These are phyloP conservation scores for Dryas alaskensis DNA, from an alignment of 306 rosid genomes.

Conservation along the genomic window DNA sequence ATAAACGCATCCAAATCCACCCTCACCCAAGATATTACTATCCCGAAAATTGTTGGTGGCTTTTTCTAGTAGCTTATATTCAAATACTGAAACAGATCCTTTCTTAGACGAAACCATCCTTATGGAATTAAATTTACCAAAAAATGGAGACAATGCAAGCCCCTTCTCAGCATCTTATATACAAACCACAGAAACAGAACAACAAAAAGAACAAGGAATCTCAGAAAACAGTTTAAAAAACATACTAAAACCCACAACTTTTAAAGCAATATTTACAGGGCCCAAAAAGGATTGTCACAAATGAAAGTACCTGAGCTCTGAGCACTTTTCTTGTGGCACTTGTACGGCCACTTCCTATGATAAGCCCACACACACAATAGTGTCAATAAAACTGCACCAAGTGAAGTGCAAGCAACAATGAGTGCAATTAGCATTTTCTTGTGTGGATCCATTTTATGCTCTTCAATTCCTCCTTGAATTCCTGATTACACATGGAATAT, in stretches of 20 bases:
- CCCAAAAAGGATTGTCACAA: not conserved
- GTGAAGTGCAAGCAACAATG: conserved; percentile 39
- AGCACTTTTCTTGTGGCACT: conserved; percentile 36
- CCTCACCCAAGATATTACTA: conserved; percentile 75
- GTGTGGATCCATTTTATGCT: conserved; percentile 42
- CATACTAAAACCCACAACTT: conserved; percentile 21
- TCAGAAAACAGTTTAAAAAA: conserved; percentile 22
- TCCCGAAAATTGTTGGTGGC: conserved; percentile 58
- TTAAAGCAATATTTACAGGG: not conserved
- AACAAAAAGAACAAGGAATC: conserved; percentile 10
- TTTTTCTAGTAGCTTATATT: conserved; percentile 66
- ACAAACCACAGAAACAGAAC: conserved; percentile 29
- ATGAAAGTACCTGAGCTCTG: conserved; percentile 43
- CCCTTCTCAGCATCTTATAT: conserved; percentile 72
- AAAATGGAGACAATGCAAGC: conserved; percentile 38
- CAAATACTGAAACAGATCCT: conserved; percentile 61
- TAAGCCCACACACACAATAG: conserved; percentile 57
- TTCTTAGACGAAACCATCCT: conserved; percentile 48
- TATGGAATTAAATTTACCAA: conserved; percentile 55
- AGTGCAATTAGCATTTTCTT: conserved; percentile 56
- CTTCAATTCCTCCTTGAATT: conserved; percentile 36
- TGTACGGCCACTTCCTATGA: conserved; percentile 35
- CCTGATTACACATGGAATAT: conserved; percentile 38
- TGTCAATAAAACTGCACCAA: conserved; percentile 42
- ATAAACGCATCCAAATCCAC: conserved; percentile 95